Evolutionary conservation across 2,329 filamentous ascomycete genomes (phyloP), one percentile per base, ranked within the genome.

Genomic region (Ceratocystis destructans): DNA sequence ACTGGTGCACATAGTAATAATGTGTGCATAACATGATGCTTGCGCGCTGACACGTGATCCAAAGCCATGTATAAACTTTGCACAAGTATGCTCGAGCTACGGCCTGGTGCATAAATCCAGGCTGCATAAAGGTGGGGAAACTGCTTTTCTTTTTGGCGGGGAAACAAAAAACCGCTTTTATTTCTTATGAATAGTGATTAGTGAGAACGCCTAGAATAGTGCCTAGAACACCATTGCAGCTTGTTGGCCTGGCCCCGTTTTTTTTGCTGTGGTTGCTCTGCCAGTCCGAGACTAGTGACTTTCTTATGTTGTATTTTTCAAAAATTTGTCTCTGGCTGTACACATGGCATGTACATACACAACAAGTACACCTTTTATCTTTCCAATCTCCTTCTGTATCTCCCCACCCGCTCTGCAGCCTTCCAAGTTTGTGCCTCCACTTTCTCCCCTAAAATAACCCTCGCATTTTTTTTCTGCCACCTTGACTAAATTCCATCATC

Each of bases 321-420:
- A 22, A 45, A 41, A 3, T 41, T 41, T 41, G 37, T 41, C 37
- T 12, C 37, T 41, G 3, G 37, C 37, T 41, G 37, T 41, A 15
- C 15, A 41, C 12, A 41, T 12, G 12, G 12, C 12, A 41, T 41
- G 37, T 41, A 41, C 37, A 41, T 41, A 41, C 37, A 41, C 37
- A 41, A 41, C 4, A 41, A 41, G 37, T 41, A 41, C 37, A 25
- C 48, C 48, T 53, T 71, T 67, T 65, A 63, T 66, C 61, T 70
- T 70, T 66, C 10, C 37, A 68, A 69, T 68, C 69, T 67, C 62
- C 66, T 66, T 62, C 64, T 66, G 61, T 70, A 65, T 65, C 64
- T 67, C 69, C 68, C 62, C 69, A 66, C 70, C 66, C 67, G 45
- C 67, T 68, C 62, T 59, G 62, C 61, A 66, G 59, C 53, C 50